phyloP scores from a whole-genome alignment of 805 yeast genomes.

The Teunomyces kruisii region DNA sequence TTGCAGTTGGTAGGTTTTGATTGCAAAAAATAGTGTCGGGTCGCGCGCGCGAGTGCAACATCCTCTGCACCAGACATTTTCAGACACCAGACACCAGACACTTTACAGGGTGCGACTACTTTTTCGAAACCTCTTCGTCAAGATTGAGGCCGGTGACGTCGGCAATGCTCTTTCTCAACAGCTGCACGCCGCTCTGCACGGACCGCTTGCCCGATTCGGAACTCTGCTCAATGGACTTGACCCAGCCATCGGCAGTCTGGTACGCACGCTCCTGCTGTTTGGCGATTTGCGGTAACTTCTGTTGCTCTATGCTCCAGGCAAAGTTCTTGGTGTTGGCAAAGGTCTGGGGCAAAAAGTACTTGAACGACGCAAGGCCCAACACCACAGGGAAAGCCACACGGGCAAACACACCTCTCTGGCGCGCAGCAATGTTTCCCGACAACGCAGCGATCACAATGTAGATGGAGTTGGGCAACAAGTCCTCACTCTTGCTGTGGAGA shows the following conservation, averaged over 20 bases:
- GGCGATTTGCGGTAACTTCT: conserved; percentile 62
- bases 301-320: conserved; percentile 60
- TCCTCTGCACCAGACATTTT: no score
- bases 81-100: no score
- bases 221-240: conserved; percentile 43
- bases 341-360: conserved; percentile 70
- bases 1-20: no score
- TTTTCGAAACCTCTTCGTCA: conserved; percentile 58
- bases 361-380: conserved; percentile 65
- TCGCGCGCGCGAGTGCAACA: conserved; percentile 5
- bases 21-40: neutral
- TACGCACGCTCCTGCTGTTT: conserved; percentile 54
- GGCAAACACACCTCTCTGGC: conserved; percentile 59
- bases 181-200: conserved; percentile 35
- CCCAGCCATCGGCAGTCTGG: conserved; percentile 45
- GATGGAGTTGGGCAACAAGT: conserved; percentile 65
- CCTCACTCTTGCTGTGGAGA: conserved; percentile 66
- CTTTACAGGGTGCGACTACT: no score
- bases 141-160: conserved; percentile 67
- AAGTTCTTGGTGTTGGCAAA: conserved; percentile 58
- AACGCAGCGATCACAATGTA: conserved; percentile 69
- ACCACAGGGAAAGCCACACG: conserved; percentile 57
- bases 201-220: conserved; percentile 37
- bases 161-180: conserved; percentile 46
- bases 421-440: conserved; percentile 70